Evolutionary conservation across 495 filamentous ascomycete species (phyloP).

Genomic region (Lentithecium fluviatile): DNA sequence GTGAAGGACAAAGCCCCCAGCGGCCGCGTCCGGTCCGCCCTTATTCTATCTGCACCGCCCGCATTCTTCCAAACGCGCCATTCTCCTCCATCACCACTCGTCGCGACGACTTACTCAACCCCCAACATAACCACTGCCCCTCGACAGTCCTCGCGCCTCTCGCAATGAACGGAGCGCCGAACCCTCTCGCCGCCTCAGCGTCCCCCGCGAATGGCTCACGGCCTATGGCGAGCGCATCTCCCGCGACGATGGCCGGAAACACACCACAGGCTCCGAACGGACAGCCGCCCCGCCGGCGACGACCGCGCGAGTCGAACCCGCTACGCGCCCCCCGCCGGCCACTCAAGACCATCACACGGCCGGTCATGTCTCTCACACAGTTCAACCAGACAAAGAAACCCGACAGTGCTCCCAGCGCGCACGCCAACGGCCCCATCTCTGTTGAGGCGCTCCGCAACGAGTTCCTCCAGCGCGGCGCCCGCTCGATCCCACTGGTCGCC

Average conservation of each 20-base stretch:
- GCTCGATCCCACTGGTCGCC: slow-evolving; percentile 68
- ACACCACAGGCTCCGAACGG: slow-evolving; percentile 25
- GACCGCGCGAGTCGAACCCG: slow-evolving; percentile 16
- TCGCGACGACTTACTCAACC: neutral
- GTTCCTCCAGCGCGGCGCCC: slow-evolving; percentile 47
- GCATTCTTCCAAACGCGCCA: slow-evolving; percentile 13
- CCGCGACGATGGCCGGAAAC: slow-evolving; percentile 43
- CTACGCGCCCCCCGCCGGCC: slow-evolving; percentile 24
- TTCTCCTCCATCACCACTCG: neutral
- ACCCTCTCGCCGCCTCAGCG: slow-evolving; percentile 3
- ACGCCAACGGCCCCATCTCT: slow-evolving; percentile 44
- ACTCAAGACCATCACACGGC: slow-evolving; percentile 29
- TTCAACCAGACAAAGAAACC: slow-evolving; percentile 14
- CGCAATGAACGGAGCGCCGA: slow-evolving; percentile 23
- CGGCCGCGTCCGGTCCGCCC: slow-evolving; percentile 1
- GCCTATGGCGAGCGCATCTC: slow-evolving; percentile 58
- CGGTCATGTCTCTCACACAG: slow-evolving; percentile 20
- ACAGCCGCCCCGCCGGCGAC: slow-evolving; percentile 16
- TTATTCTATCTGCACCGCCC: slow-evolving; percentile 7
- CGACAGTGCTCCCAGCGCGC: slow-evolving; percentile 39
- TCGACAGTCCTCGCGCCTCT: slow-evolving; percentile 10
- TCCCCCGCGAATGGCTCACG: slow-evolving; percentile 17
- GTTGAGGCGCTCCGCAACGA: slow-evolving; percentile 16
- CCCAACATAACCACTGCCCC: neutral
- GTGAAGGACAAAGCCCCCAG: neutral